These are phyloP conservation scores for Alloteropsis semialata DNA, from an alignment of 176 grass and related monocot genomes.

Conservation along the genomic window DNA sequence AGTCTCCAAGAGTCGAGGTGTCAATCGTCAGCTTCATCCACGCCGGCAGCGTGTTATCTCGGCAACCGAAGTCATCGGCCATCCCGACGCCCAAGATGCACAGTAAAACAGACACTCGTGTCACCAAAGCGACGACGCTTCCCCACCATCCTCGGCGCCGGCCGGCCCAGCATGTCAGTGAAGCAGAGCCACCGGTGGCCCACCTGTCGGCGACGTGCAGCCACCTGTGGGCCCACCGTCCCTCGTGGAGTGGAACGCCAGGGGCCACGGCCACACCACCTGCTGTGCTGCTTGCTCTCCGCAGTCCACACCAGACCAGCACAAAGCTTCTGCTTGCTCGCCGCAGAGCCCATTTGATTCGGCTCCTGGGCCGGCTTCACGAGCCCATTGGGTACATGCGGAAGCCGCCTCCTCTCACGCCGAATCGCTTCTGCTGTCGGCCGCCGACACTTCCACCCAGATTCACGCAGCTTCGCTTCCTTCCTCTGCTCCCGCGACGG, in stretches of 20 bases:
- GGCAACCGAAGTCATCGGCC: not conserved
- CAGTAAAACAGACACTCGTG: not conserved
- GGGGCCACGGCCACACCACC: not conserved
- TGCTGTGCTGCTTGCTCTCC: too few relatives aligned
- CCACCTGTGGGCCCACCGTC: not conserved
- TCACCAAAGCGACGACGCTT: not conserved
- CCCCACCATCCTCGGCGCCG: not conserved
- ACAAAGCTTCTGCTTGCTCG: too few relatives aligned
- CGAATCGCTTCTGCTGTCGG: too few relatives aligned
- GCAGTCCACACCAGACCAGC: too few relatives aligned
- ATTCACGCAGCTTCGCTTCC: too few relatives aligned
- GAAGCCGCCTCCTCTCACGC: too few relatives aligned
- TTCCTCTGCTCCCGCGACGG: too few relatives aligned
- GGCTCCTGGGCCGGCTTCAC: too few relatives aligned
- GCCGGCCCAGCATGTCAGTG: not conserved
- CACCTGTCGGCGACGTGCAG: not conserved
- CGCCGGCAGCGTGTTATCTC: not conserved
- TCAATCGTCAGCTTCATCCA: not conserved
- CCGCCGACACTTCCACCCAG: too few relatives aligned
- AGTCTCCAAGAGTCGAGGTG: not conserved
- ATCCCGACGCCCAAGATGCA: not conserved
- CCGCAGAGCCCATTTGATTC: too few relatives aligned
- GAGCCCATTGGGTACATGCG: too few relatives aligned
- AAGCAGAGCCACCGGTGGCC: not conserved
- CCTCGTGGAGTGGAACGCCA: not conserved